A percentile compares a stretch with the other conserved stretches of the same genome.
Conservation (phyloP, 2,329 filamentous ascomycete genomes). For the Hypoxylon sp. region DNA sequence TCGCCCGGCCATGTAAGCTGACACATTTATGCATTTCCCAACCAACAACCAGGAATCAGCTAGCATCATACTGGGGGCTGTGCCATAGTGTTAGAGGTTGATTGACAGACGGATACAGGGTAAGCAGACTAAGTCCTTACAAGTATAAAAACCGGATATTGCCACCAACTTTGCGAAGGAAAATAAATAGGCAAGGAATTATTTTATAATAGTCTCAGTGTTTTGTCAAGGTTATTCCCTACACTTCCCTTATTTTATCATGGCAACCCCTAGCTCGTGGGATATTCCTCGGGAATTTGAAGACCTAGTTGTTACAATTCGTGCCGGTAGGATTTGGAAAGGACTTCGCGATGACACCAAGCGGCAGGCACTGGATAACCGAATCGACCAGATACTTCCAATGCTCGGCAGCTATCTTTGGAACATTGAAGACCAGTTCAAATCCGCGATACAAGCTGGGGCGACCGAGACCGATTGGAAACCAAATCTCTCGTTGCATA, state of each 20-base stretch:
- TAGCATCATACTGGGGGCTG: not conserved
- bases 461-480: not conserved
- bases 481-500: slow-evolving; percentile 2
- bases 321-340: not conserved
- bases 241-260: not conserved
- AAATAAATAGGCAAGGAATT: not conserved
- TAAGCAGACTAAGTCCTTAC: not conserved
- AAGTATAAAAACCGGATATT: not conserved
- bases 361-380: not conserved
- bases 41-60: not conserved
- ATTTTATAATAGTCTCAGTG: not conserved
- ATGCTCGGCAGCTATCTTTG: not conserved
- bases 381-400: not conserved
- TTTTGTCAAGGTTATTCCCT: not conserved
- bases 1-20: not conserved
- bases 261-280: not conserved
- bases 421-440: not conserved
- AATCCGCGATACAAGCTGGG: not conserved
- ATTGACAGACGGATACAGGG: too few species aligned
- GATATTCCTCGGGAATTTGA: not conserved
- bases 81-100: not conserved
- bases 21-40: not conserved
- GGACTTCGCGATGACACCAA: not conserved
- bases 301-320: not conserved
- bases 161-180: not conserved